Conservation (phyloP, 164 flowering plant genomes). For the Nymphaea thermarum region DNA sequence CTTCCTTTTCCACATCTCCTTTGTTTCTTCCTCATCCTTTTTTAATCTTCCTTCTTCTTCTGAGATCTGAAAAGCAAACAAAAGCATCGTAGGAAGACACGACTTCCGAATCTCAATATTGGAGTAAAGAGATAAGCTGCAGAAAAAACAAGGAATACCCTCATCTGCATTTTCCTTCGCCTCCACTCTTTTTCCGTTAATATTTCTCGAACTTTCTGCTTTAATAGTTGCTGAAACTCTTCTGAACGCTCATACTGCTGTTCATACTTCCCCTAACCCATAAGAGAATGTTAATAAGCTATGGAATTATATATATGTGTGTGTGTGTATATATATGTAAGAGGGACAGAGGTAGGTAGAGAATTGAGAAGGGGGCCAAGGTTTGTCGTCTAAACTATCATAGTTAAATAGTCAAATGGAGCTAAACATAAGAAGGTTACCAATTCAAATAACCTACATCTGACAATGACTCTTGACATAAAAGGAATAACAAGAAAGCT, state of each 20-base stretch:
- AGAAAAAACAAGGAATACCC: constrained; percentile 33
- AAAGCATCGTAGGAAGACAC: background rate
- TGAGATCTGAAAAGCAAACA: constrained; percentile 46
- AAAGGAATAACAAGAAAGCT: no score
- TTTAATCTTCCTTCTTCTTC: constrained; percentile 97
- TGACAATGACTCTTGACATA: no score
- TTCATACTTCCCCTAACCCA: constrained; percentile 74
- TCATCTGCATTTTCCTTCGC: constrained; percentile 92
- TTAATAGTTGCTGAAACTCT: constrained; percentile 75
- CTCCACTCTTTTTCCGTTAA: constrained; percentile 99
- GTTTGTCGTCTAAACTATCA: no score
- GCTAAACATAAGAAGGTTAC: no score
- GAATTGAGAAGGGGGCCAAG: no score
- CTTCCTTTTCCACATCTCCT: constrained; percentile 97
- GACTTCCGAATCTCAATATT: no score
- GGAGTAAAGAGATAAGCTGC: background rate
- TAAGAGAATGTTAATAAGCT: no score
- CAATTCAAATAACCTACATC: no score
- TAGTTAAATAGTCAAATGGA: no score
- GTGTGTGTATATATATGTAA: no score
- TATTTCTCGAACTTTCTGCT: constrained; percentile 69
- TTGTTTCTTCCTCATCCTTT: constrained; percentile 92
- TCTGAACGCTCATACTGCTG: constrained; percentile 70
- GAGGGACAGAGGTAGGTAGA: no score
- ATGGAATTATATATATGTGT: no score